Percentiles rank a stretch among this genome's conserved stretches.
Conservation (phyloP, 2,329 filamentous ascomycete genomes). For the Pseudocercospora fuligena region DNA sequence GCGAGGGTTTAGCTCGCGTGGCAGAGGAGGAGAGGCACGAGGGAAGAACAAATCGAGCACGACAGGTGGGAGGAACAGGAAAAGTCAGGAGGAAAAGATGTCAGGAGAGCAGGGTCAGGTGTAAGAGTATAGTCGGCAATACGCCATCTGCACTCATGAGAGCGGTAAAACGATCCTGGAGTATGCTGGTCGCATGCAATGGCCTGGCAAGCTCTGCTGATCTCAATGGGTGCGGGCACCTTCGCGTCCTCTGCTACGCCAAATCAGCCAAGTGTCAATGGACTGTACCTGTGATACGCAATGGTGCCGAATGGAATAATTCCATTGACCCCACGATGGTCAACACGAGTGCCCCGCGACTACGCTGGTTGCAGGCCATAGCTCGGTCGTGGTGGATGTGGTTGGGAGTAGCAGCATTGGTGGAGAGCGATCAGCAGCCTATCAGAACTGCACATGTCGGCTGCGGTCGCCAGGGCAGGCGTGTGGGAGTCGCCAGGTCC, state of each 20-base stretch:
- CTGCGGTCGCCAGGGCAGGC: slow-evolving; percentile 13
- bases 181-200: slow-evolving; percentile 12
- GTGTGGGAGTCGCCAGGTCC: slow-evolving; percentile 7
- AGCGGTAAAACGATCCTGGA: background rate
- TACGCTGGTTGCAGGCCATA: slow-evolving; percentile 14
- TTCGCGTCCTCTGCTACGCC: slow-evolving; percentile 6
- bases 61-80: slow-evolving; percentile 22
- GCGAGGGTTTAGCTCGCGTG: slow-evolving; percentile 30
- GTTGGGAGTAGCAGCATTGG: slow-evolving; percentile 13
- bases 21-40: slow-evolving; percentile 7
- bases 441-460: slow-evolving; percentile 23
- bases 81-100: slow-evolving; percentile 11
- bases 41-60: slow-evolving; percentile 22
- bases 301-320: slow-evolving; percentile 16
- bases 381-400: slow-evolving; percentile 12
- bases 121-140: slow-evolving; percentile 3
- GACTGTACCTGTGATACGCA: slow-evolving; percentile 15
- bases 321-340: slow-evolving; percentile 17
- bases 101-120: slow-evolving; percentile 6
- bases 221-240: slow-evolving; percentile 8
- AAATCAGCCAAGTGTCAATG: slow-evolving; percentile 2
- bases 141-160: background rate
- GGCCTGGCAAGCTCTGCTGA: slow-evolving; percentile 13
- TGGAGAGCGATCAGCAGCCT: slow-evolving; percentile 18
- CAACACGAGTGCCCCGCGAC: slow-evolving; percentile 17